Base-by-base conservation (phyloP, 2,329 filamentous ascomycete species). In the Phaeosphaeria sp. region DNA sequence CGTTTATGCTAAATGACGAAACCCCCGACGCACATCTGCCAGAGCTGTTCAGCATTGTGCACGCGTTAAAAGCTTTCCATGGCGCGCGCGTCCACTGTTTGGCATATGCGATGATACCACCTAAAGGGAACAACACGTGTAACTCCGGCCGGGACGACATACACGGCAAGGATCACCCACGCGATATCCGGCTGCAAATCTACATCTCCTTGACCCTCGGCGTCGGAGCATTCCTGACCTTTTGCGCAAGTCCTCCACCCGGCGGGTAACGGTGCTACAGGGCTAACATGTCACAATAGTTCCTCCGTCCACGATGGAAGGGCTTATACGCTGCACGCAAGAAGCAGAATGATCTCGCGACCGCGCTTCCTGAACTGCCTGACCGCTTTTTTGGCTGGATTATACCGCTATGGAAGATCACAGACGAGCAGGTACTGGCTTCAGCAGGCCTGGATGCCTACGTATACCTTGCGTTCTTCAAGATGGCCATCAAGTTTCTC, bases 381-480 rank as follows among this genome's bases (percentile, higher is more conserved):
- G 87, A 93, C 72, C 90, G 87, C 46, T 88, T 96, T 72, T 91
- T 98, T 66, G 94, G 94, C 71, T 99, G 95, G 95, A 95, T 99
- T 47, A 88, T 93, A 1, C 87, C 89, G 2, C 80, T 99, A 42
- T 95, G 93, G 80, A 87, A 80, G 65, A 91, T 99, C 60, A 92
- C 89, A 1, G 93, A 98, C 65, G 89, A 96, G 72, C 90, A 98
- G 77, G 88, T 99, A 3, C 83, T 99, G 52, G 89, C 90, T 17
- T 94, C 93, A 20, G 94, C 94, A 18, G 95, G 95, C 0, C 85
- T 99, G 50, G 95, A 99, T 80, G 95, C 95, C 50, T 99, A 92
- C 79, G 95, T 97, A 85, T 97, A 99, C 73, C 83, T 99, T 15
- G 87, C 90, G 17, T 99, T 99, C 79, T 98, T 97, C 83, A 96